Evolutionary conservation across 2,329 filamentous ascomycete species (phyloP).

Genomic region (Colletotrichum sp.): DNA sequence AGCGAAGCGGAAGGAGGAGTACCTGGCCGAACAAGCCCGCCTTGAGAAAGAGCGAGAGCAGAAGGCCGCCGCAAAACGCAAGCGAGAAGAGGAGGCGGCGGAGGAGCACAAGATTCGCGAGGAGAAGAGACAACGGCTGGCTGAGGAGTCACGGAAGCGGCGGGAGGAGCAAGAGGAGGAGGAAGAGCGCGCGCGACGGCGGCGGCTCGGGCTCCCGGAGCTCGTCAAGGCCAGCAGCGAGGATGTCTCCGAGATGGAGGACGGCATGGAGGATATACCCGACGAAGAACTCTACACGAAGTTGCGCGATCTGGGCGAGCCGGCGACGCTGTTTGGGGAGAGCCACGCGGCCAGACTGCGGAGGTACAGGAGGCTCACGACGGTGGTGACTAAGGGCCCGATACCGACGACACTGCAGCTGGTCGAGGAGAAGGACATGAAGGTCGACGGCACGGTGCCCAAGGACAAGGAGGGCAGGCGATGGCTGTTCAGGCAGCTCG

Average conservation of each 20-base stretch:
- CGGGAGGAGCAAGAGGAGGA: conserved; percentile 76
- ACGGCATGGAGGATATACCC: conserved; percentile 64
- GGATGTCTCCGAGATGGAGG: conserved; percentile 47
- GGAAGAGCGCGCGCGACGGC: conserved; percentile 75
- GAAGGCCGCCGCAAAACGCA: conserved; percentile 79
- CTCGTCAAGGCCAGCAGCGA: conserved; percentile 52
- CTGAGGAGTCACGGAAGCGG: conserved; percentile 76
- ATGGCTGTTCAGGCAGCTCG: conserved; percentile 85
- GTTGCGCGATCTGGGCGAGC: conserved; percentile 76
- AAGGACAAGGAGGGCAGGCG: conserved; percentile 68
- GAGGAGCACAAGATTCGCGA: conserved; percentile 73
- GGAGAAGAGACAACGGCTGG: conserved; percentile 81
- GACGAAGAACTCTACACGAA: conserved; percentile 74
- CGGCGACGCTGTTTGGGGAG: conserved; percentile 82
- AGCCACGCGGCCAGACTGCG: conserved; percentile 70
- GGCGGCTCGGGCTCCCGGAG: conserved; percentile 81
- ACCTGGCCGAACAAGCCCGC: conserved; percentile 80
- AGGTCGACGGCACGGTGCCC: conserved; percentile 69
- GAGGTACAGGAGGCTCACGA: conserved; percentile 71
- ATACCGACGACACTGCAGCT: conserved; percentile 85
- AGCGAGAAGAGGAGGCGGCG: conserved; percentile 84
- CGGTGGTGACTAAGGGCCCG: conserved; percentile 73
- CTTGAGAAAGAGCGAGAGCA: conserved; percentile 75
- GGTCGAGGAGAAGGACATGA: conserved; percentile 88
- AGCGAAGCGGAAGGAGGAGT: conserved; percentile 79